Evolutionary conservation across 2,329 filamentous ascomycete species (phyloP), one percentile per base, ranked within the genome.

Genomic region (Scolecobasidium constrictum): DNA sequence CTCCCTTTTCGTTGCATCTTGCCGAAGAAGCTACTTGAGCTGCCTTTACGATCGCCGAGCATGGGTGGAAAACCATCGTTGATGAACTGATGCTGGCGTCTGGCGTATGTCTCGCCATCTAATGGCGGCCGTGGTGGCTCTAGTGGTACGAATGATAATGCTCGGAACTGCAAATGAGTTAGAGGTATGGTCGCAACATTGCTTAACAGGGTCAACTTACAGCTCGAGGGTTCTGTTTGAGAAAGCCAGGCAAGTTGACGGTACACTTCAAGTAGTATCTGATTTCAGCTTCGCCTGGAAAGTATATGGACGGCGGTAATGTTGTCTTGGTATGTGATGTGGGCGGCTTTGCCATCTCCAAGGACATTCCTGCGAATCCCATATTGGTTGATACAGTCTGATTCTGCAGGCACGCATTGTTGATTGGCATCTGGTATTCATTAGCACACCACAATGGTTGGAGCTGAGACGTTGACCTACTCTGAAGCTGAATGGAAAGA

Each of bases 251-350:
- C n/a, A 87, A 73, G 54, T 87, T 85, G 4, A 96, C 79, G 0
- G 92, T 96, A n/a, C 83, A 86, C 60, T 98, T 98, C 57, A 96
- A 73, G 58, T 85, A 98, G 63, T 98, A 98, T 51, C 81, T 76
- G 47, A 96, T 88, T 62, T 94, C 87, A 17, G 88, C 90, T 60
- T 88, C 78, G 22, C 81, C 82, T 0, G 86, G 85, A 50, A 92
- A 88, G 3, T 86, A 86, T n/a, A 96, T 67, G 4, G 87, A 93
- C 0, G 92, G 92, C 4, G 92, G 92, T 9, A 98, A 69, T 0
- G 88, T 94, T 52, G 79, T 78, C 56, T 83, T 92, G 49, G 92
- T 77, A 65, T 98, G 92, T 37, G 65, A 66, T 35, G 63, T 61
- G 2, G 68, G 62, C 4, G 65, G 59, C 48, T 60, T 63, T 16